A percentile compares a stretch with the other conserved stretches of the same genome.
phyloP scores from a whole-genome alignment of 441 rosid species.

The Aleurites moluccanus region DNA sequence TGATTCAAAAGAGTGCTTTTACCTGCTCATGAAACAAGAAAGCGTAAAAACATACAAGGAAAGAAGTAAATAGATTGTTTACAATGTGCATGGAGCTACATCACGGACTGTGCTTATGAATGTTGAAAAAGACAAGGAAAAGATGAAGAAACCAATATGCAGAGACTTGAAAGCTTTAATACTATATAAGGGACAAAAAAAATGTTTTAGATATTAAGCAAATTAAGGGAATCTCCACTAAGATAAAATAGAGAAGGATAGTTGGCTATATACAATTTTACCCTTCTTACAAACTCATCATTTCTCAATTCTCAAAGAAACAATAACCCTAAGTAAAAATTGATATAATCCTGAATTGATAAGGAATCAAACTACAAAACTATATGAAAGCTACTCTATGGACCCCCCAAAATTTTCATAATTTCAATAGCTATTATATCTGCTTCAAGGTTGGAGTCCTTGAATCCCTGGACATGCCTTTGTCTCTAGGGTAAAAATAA shows the following conservation, averaged over 20 bases:
- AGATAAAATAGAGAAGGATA: neutral
- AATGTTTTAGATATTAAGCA: neutral
- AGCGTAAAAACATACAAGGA: neutral
- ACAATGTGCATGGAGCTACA: neutral
- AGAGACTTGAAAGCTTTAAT: neutral
- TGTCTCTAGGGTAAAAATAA: neutral
- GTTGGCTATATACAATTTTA: neutral
- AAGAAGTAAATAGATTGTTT: neutral
- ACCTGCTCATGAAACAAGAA: constrained; percentile 38
- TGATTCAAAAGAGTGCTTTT: constrained; percentile 88
- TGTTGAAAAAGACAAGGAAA: neutral
- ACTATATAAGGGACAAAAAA: neutral
- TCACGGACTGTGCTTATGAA: neutral
- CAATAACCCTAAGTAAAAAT: neutral
- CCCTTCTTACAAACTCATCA: neutral
- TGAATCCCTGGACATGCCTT: neutral
- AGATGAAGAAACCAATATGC: neutral
- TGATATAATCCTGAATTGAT: neutral
- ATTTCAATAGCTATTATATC: neutral
- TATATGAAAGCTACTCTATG: neutral
- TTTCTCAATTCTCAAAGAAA: neutral
- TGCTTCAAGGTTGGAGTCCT: neutral
- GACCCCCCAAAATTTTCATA: neutral
- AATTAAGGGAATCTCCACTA: neutral
- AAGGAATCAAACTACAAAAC: neutral